Evolutionary conservation across 2,329 filamentous ascomycete genomes (phyloP).

Genomic region (Aspergillus neoniger): DNA sequence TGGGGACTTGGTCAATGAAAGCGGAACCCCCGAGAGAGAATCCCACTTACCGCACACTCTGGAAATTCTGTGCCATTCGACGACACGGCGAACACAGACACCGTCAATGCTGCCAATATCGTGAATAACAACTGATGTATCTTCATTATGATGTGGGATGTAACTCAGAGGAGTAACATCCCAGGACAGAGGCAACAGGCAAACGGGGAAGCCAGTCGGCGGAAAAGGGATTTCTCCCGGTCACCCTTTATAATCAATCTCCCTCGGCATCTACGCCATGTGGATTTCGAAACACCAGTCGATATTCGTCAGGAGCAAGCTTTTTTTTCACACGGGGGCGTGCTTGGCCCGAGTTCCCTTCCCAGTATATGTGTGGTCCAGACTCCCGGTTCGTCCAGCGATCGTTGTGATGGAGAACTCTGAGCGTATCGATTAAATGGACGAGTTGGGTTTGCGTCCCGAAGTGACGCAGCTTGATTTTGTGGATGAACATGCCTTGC

Average conservation of each 20-base stretch:
- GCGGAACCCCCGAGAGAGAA: not conserved
- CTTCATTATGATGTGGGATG: conserved; percentile 3
- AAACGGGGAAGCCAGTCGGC: not conserved
- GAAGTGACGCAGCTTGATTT: not conserved
- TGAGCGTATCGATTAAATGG: not conserved
- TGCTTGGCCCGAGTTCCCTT: not conserved
- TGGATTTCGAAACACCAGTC: not conserved
- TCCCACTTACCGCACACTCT: conserved; percentile 1
- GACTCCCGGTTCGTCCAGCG: not conserved
- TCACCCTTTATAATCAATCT: not conserved
- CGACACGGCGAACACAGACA: not conserved
- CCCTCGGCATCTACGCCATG: not conserved
- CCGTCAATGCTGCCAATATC: not conserved
- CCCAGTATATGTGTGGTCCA: not conserved
- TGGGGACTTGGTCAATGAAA: not conserved
- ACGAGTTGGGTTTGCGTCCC: not conserved
- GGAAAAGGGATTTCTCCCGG: not conserved
- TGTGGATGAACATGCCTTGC: not conserved
- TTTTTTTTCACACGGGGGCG: not conserved
- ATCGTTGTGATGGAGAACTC: not conserved
- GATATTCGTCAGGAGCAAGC: not conserved
- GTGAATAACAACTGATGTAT: not conserved
- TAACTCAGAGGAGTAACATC: not conserved
- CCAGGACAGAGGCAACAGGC: not conserved
- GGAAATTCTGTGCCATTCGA: not conserved